Evolutionary conservation across 1,284 basidiomycete species (phyloP), one percentile per base, ranked within the genome.

Genomic region (Leccinum huronense): DNA sequence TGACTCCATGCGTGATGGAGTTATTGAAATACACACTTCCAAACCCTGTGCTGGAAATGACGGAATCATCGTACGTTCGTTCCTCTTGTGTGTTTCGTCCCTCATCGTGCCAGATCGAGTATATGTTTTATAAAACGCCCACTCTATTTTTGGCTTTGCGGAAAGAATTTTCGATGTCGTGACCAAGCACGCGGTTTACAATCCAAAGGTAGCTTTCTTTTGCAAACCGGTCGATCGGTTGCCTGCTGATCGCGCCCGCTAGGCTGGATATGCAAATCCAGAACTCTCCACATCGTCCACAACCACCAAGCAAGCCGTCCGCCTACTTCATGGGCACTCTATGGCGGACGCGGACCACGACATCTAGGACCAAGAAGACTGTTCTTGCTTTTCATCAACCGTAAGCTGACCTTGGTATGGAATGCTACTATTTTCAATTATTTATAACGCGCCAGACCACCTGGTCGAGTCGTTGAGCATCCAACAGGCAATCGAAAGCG

Each of bases 351-450:
- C 69, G 63, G 11, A 70, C 76, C 36, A 72, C 65, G 38, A 70
- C 69, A 7, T 66, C 72, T 1, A 63, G 63, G 57, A 70, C 8
- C 4, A 97, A 97, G 76, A 94, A 93, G 72, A 89, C 83, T 88
- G 0, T 92, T 97, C 72, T 79, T 98, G 1, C 82, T 98, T n/a
- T 99, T 99, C 77, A 98, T 99, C 74, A 99, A 99, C 73, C 90
- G 96, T 97, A 68, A 67, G 91, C 81, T 5, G 14, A 53, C 33
- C 13, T 59, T 42, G n/a, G n/a, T n/a, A 30, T 40, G 23, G 13
- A 14, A 14, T 13, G 27, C 48, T 7, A 16, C 23, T 23, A 23
- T 23, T 23, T 23, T 23, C 23, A 23, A 38, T 16, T 36, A n/a
- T 16, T 54, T 14, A 56, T 36, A 33, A 38, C 23, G 31, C 61